A percentile compares a stretch with the other conserved stretches of the same genome.
Conservation (phyloP, 441 rosid species). For the Kokia cookei region DNA sequence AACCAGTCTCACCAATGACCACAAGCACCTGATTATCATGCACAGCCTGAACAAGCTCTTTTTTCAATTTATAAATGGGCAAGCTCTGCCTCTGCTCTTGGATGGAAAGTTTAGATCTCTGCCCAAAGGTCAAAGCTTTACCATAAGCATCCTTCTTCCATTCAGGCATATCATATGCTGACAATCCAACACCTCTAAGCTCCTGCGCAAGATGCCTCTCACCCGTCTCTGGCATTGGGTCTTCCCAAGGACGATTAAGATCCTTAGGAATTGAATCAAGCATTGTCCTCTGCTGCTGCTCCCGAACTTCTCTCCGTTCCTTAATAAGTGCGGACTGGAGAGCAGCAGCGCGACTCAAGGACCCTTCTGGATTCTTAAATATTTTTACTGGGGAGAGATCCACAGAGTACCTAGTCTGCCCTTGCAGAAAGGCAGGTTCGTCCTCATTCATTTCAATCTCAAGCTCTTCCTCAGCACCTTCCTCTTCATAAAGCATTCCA, state of each 20-base stretch:
- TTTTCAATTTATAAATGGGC: constrained; percentile 81
- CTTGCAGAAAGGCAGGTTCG: constrained; percentile 84
- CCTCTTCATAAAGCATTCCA: constrained; percentile 77
- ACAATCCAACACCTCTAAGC: constrained; percentile 5
- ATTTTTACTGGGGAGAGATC: constrained; percentile 89
- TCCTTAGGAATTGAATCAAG: constrained; percentile 6
- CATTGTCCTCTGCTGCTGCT: constrained; percentile 45
- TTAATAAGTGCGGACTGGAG: constrained; percentile 86
- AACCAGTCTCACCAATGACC: constrained; percentile 5
- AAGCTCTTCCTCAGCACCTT: constrained; percentile 92
- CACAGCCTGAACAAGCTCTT: constrained; percentile 80
- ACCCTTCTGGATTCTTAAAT: constrained; percentile 87
- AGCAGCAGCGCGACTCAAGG: constrained; percentile 90
- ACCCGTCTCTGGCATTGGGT: constrained; percentile 3
- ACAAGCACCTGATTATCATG: constrained; percentile 74
- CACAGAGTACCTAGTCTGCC: constrained; percentile 76
- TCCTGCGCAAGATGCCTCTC: constrained; percentile 8
- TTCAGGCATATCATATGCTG: constrained; percentile 7
- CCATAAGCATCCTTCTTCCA: constrained; percentile 8
- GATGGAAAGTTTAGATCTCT: constrained; percentile 5
- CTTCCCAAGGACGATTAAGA: constrained; percentile 7
- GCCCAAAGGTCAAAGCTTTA: constrained; percentile 6
- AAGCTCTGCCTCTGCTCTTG: constrained; percentile 84
- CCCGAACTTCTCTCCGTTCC: constrained; percentile 76
- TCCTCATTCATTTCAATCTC: constrained; percentile 87